A percentile compares a stretch with the other conserved stretches of the same genome.
phyloP scores from a whole-genome alignment of 805 yeast genomes.

The Teunomyces funiuensis region DNA sequence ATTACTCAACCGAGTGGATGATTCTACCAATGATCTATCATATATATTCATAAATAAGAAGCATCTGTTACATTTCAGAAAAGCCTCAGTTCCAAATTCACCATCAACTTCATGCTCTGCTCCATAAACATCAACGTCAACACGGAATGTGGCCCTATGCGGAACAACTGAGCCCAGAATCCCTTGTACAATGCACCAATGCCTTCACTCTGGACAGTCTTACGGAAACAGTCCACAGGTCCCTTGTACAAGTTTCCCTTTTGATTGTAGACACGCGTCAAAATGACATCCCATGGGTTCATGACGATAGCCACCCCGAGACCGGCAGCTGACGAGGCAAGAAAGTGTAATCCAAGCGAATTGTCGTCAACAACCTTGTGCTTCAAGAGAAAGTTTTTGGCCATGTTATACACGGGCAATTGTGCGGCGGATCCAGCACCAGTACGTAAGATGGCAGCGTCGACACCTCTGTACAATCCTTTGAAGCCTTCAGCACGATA shows the following conservation, averaged over 20 bases:
- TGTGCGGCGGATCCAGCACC: constrained; percentile 96
- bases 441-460: constrained; percentile 91
- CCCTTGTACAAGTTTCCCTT: constrained; percentile 83
- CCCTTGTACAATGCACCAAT: constrained; percentile 87
- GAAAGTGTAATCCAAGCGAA: constrained; percentile 62
- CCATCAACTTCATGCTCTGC: constrained; percentile 72
- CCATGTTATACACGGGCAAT: constrained; percentile 81
- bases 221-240: constrained; percentile 83
- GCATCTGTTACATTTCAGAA: neutral
- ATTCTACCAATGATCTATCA: no score
- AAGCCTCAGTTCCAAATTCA: constrained; percentile 26
- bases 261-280: constrained; percentile 94
- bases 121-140: constrained; percentile 92
- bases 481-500: constrained; percentile 65
- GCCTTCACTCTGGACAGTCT: constrained; percentile 86
- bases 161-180: constrained; percentile 84
- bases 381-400: constrained; percentile 61
- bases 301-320: constrained; percentile 90
- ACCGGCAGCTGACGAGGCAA: constrained; percentile 78
- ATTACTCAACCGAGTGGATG: no score
- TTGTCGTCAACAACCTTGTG: constrained; percentile 59
- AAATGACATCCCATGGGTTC: constrained; percentile 96
- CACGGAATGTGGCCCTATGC: constrained; percentile 95
- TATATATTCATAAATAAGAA: no score
- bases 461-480: constrained; percentile 88